These are phyloP conservation scores for Fusarium praegraminearum DNA, from an alignment of 2,329 filamentous ascomycete species.

Conservation along the genomic window DNA sequence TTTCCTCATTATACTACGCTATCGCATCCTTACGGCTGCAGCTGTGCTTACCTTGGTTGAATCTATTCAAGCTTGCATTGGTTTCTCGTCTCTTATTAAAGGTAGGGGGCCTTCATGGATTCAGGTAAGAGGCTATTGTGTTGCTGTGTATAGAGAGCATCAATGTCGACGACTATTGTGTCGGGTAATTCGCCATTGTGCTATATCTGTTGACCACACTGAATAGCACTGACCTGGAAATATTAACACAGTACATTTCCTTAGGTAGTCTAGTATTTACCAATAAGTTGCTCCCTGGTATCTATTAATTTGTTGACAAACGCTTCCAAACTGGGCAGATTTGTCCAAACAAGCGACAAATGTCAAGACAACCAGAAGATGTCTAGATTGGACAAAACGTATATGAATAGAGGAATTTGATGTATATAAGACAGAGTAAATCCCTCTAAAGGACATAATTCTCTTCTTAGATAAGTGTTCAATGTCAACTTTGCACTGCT, in stretches of 20 bases:
- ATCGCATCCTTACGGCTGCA: neutral
- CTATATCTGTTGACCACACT: neutral
- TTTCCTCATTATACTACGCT: neutral
- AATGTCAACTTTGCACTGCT: too few species aligned
- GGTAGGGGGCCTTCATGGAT: neutral
- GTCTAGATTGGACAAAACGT: too few species aligned
- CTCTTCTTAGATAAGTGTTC: too few species aligned
- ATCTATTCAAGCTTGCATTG: neutral
- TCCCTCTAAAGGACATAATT: too few species aligned
- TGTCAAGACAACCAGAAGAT: too few species aligned
- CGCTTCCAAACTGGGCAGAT: too few species aligned
- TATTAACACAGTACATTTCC: neutral
- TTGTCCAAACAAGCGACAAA: too few species aligned
- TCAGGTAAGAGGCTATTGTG: neutral
- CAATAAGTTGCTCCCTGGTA: neutral
- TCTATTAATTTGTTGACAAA: neutral
- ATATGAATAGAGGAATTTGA: too few species aligned
- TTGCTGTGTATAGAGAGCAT: neutral
- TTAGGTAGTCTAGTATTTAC: neutral
- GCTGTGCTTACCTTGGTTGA: neutral
- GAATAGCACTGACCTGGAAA: neutral
- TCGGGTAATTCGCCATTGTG: neutral
- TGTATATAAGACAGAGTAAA: too few species aligned
- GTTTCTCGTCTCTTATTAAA: neutral
- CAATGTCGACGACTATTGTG: neutral